These are phyloP conservation scores for Pestalotiopsis sp. DNA, from an alignment of 2,329 filamentous ascomycete genomes.

Conservation along the genomic window DNA sequence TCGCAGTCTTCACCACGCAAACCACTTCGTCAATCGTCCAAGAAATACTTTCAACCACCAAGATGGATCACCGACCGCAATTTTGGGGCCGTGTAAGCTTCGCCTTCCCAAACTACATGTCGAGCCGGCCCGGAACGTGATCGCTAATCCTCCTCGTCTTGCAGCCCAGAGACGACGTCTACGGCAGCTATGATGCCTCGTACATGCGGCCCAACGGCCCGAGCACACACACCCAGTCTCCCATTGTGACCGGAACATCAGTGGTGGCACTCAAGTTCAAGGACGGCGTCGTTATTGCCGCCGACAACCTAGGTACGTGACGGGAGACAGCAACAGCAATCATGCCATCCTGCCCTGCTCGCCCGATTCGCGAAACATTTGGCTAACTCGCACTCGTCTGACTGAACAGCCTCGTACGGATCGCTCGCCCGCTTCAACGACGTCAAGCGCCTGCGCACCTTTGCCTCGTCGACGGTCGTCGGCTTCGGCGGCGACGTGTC, in stretches of 20 bases:
- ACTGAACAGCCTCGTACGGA: constrained; percentile 83
- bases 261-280: constrained; percentile 95
- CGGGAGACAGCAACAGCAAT: neutral
- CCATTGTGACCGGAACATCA: constrained; percentile 94
- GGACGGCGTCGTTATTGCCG: constrained; percentile 92
- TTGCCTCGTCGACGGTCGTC: constrained; percentile 81
- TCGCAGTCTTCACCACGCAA: neutral
- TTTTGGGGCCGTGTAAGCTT: constrained; percentile 70
- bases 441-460: constrained; percentile 90
- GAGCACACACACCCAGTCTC: constrained; percentile 85
- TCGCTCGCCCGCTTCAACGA: constrained; percentile 95
- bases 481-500: constrained; percentile 97
- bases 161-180: constrained; percentile 95
- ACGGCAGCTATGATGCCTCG: constrained; percentile 87
- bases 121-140: constrained; percentile 18
- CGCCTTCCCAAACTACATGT: neutral
- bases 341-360: neutral
- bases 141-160: constrained; percentile 16
- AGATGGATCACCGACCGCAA: constrained; percentile 74
- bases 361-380: neutral
- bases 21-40: constrained; percentile 4
- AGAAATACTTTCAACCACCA: neutral
- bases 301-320: constrained; percentile 85
- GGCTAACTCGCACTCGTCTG: neutral
- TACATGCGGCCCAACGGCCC: constrained; percentile 75